Base-by-base conservation (phyloP, 2,329 filamentous ascomycete genomes). In the Xylariales sp. region DNA sequence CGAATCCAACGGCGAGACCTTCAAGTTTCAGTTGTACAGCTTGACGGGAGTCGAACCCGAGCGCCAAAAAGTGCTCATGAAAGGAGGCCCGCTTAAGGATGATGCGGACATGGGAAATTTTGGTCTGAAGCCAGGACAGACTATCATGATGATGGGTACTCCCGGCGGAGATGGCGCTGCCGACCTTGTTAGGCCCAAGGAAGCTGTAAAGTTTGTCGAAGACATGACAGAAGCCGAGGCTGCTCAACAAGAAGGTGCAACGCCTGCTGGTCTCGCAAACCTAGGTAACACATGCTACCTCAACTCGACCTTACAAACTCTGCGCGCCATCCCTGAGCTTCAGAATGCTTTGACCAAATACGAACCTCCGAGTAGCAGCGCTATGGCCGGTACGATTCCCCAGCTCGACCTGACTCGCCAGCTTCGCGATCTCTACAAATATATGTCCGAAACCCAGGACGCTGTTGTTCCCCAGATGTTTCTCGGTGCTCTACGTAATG, bases 201-300 rank as follows among this genome's bases (percentile, higher is more conserved):
- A 94, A 56, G 74, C 78, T 50, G 74, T 90, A 55, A 93, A 86
- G 63, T 98, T 98, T 54, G 66, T 95, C 46, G 93, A 98, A 65
- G 93, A 98, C 61, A 96, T 98, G 91, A 94, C 88, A 18, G 90
- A 95, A 59, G 90, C 89, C 20, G 91, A 97, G 62, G 79, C 82
- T 37, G 91, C 93, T 16, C 81, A 82, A 61, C 78, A 85, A 57
- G 84, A 83, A 42, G 89, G 88, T 41, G 90, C 90, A 33, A 91
- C 77, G 31, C 93, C 94, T 2, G 85, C 90, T 40, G 93, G 93
- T 32, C 69, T 98, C 44, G 77, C 85, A 59, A 98, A 98, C 57
- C 70, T 96, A 44, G 93, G 94, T 51, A 98, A 98, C 64, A 98
- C 94, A 4, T 98, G 93, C 70, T 98, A 98, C 61, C 81, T 97